Conservation (phyloP, 345 rosid genomes). For the Corymbia maculata region DNA sequence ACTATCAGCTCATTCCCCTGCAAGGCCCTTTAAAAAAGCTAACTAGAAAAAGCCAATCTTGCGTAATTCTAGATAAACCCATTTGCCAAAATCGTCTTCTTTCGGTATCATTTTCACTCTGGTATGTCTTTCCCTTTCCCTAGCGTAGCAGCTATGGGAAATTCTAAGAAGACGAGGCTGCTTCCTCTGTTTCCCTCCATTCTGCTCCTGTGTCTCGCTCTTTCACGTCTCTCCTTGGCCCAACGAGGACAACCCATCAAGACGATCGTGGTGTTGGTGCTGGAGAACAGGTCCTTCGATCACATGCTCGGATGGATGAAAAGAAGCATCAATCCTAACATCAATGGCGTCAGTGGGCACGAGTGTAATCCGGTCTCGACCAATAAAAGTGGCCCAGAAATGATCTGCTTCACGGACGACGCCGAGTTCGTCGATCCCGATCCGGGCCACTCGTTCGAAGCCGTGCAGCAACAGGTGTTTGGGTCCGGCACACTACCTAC, state of each 20-base stretch:
- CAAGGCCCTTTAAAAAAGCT: not conserved
- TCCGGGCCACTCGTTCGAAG: constrained; percentile 92
- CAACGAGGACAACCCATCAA: constrained; percentile 51
- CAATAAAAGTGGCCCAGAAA: constrained; percentile 8
- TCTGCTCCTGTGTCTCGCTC: constrained; percentile 32
- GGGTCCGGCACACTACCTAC: constrained; percentile 64
- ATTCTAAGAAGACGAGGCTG: constrained; percentile 5
- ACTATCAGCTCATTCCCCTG: not conserved
- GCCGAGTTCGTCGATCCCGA: constrained; percentile 94
- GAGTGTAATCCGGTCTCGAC: constrained; percentile 80
- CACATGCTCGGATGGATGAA: constrained; percentile 86
- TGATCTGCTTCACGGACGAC: constrained; percentile 66
- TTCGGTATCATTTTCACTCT: not conserved
- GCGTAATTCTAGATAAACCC: not conserved
- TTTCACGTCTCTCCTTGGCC: constrained; percentile 21
- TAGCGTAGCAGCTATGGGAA: constrained; percentile 11
- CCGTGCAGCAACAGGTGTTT: constrained; percentile 70
- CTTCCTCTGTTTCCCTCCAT: constrained; percentile 17
- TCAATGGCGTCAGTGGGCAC: constrained; percentile 76
- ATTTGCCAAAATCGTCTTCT: not conserved
- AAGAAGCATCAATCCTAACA: constrained; percentile 47
- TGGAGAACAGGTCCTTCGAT: constrained; percentile 89
- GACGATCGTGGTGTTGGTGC: constrained; percentile 70
- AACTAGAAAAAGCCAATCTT: not conserved
- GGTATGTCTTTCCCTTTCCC: not conserved